Percentiles rank a stretch among this genome's conserved stretches.
Evolutionary conservation across 176 grass and related monocot species (phyloP).

Genomic region (Triticum aestivum): IWGSC_CS_RefSeq_v2.1 NC_057807.1:330926928-330927427

Average conservation of each 20-base stretch:
- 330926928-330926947: background rate
- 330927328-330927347: constrained; percentile 19
- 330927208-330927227: background rate
- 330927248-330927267: background rate
- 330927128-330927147: background rate
- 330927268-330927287: background rate
- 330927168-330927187: background rate
- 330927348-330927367: constrained; percentile 34
- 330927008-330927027: background rate
- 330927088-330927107: background rate
- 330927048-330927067: background rate
- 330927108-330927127: background rate
- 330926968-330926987: background rate
- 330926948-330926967: background rate
- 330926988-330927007: background rate
- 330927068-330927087: background rate
- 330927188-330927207: background rate
- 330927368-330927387: constrained; percentile 31
- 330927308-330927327: background rate
- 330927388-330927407: constrained; percentile 29
- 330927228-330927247: background rate
- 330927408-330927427: constrained; percentile 42
- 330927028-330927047: background rate
- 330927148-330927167: background rate
- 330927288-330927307: background rate